These are phyloP conservation scores for Endocarpon pusillum DNA, from an alignment of 495 filamentous ascomycete species.

Conservation along the genomic window DNA sequence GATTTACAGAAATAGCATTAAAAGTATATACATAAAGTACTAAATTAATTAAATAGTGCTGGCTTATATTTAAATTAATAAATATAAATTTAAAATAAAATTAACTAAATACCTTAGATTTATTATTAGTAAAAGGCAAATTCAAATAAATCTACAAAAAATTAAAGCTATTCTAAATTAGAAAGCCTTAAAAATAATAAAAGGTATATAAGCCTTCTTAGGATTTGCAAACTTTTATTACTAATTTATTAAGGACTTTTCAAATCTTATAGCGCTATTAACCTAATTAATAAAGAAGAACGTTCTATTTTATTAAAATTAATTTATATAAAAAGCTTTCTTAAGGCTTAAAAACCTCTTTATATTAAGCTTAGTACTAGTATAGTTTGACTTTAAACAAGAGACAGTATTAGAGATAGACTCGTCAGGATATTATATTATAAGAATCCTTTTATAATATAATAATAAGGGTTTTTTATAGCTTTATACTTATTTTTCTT, in stretches of 20 bases:
- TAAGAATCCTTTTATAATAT: conserved; percentile 4
- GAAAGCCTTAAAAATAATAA: conserved; percentile 7
- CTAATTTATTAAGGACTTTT: conserved; percentile 15
- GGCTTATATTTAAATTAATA: conserved; percentile 5
- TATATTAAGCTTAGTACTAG: conserved; percentile 2
- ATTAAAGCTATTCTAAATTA: conserved; percentile 13
- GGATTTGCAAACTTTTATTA: conserved; percentile 22
- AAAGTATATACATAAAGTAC: conserved; percentile 5
- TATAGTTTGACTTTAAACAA: conserved; percentile 6
- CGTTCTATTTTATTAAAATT: conserved; percentile 1
- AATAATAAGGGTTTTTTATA: conserved; percentile 2
- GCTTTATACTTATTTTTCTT: conserved; percentile 5
- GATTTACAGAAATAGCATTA: conserved; percentile 5
- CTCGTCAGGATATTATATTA: conserved; percentile 4
- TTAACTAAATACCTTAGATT: conserved; percentile 6
- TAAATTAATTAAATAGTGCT: conserved; percentile 2
- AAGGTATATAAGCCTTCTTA: conserved; percentile 13
- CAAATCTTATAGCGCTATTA: conserved; percentile 6
- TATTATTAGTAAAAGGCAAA: conserved; percentile 2
- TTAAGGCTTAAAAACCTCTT: conserved; percentile 3
- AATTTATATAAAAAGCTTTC: conserved; percentile 4
- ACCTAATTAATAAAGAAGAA: conserved; percentile 9
- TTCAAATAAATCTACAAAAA: conserved; percentile 6
- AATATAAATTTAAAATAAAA: conserved; percentile 8
- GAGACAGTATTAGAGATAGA: conserved; percentile 5